Evolutionary conservation across 1,284 basidiomycete species (phyloP).

Genomic region (Apiotrichum gracile): DNA sequence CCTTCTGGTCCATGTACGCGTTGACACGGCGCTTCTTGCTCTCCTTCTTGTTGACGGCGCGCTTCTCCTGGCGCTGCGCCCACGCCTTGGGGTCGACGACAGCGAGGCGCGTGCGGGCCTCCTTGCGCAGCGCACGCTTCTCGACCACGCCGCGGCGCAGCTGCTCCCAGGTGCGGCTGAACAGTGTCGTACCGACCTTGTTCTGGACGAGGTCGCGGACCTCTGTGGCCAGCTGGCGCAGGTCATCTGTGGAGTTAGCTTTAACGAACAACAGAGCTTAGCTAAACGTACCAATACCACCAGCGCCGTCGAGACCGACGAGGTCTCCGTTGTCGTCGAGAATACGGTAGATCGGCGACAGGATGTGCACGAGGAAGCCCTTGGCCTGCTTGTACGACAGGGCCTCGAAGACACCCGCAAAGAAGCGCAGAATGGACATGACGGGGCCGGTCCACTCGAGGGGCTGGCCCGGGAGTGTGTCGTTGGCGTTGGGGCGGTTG

Average conservation of each 20-base stretch:
- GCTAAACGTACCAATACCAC: no score
- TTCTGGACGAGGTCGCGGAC: slow-evolving; percentile 79
- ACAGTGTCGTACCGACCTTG: slow-evolving; percentile 77
- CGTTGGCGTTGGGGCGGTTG: slow-evolving; percentile 44
- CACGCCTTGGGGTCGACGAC: slow-evolving; percentile 42
- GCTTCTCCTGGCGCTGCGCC: slow-evolving; percentile 66
- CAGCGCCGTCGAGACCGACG: slow-evolving; percentile 57
- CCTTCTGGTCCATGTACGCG: slow-evolving; percentile 28
- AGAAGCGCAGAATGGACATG: slow-evolving; percentile 78
- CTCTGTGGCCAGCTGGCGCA: slow-evolving; percentile 76
- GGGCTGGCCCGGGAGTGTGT: slow-evolving; percentile 42
- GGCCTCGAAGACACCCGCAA: slow-evolving; percentile 77
- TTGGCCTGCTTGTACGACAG: slow-evolving; percentile 59
- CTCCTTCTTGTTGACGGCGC: slow-evolving; percentile 72
- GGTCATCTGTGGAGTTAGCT: no score
- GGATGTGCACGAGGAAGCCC: slow-evolving; percentile 71
- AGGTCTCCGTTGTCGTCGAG: slow-evolving; percentile 65
- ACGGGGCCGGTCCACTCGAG: slow-evolving; percentile 73
- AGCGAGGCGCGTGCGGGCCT: slow-evolving; percentile 29
- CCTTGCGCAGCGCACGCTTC: slow-evolving; percentile 67
- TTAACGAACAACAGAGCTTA: no score
- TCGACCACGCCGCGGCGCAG: slow-evolving; percentile 67
- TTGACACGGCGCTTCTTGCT: slow-evolving; percentile 67
- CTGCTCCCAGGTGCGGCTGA: slow-evolving; percentile 69
- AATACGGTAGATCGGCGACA: slow-evolving; percentile 81